Conservation (phyloP, 2,329 filamentous ascomycete genomes). For the Neobulgaria alba region DNA sequence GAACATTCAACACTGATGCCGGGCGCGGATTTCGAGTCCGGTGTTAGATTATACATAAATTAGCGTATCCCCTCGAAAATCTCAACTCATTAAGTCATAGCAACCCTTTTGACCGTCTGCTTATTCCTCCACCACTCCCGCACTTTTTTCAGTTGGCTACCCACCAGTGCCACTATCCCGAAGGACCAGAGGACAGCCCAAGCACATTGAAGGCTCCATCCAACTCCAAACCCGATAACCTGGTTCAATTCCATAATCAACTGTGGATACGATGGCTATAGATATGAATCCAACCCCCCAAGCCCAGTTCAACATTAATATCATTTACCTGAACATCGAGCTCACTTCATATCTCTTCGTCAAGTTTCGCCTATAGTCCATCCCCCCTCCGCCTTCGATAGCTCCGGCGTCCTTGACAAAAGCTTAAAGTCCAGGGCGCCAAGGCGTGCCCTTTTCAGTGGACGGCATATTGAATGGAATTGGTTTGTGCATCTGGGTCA, state of each 20-base stretch:
- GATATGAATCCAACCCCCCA: slow-evolving; percentile 26
- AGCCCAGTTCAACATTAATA: slow-evolving; percentile 19
- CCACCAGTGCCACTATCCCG: slow-evolving; percentile 15
- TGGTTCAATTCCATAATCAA: slow-evolving; percentile 20
- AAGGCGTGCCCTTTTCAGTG: slow-evolving; percentile 19
- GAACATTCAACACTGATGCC: not conserved
- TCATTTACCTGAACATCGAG: slow-evolving; percentile 19
- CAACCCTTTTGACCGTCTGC: not conserved
- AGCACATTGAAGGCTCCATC: slow-evolving; percentile 24
- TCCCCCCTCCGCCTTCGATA: slow-evolving; percentile 21
- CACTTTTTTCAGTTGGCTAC: slow-evolving; percentile 15
- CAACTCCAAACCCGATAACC: slow-evolving; percentile 21
- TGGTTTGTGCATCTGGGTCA: slow-evolving; percentile 14
- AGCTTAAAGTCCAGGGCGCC: slow-evolving; percentile 19
- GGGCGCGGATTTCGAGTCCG: not conserved
- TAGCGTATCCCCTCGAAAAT: no score
- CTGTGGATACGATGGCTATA: slow-evolving; percentile 19
- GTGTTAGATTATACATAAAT: no score
- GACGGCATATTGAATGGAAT: slow-evolving; percentile 25
- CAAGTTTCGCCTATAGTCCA: slow-evolving; percentile 17
- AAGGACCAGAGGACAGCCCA: slow-evolving; percentile 12
- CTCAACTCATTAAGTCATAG: not conserved
- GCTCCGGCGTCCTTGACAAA: slow-evolving; percentile 22
- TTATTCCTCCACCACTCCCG: slow-evolving; percentile 16
- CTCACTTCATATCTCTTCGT: slow-evolving; percentile 23